phyloP scores from a whole-genome alignment of 192 early-diverging fungal species.

The Coemansia sp. region DNA sequence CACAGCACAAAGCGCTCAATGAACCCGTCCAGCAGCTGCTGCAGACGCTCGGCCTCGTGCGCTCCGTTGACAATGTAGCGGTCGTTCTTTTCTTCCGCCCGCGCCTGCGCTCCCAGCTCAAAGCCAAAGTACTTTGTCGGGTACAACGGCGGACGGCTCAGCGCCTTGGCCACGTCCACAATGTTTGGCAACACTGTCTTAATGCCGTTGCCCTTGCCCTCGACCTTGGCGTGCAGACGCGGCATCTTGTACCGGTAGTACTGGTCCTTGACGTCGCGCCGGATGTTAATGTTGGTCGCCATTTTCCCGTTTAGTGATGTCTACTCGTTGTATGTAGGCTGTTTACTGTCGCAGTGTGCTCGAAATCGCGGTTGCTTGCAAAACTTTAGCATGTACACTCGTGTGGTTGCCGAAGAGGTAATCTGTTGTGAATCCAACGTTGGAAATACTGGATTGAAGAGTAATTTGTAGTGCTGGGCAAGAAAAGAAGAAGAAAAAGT shows the following conservation, averaged over 20 bases:
- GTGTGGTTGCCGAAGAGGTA: neutral
- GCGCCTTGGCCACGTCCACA: conserved; percentile 84
- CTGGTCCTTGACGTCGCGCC: conserved; percentile 84
- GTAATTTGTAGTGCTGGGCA: neutral
- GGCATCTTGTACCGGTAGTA: conserved; percentile 99
- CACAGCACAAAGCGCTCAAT: conserved; percentile 96
- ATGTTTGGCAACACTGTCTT: conserved; percentile 99
- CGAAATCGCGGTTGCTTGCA: conserved; percentile 16
- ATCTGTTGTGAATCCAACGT: neutral
- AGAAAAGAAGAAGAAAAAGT: neutral
- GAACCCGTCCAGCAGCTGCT: conserved; percentile 80
- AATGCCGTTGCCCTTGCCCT: conserved; percentile 99
- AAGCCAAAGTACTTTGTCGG: conserved; percentile 91
- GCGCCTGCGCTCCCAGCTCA: conserved; percentile 93
- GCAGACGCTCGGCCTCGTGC: conserved; percentile 83
- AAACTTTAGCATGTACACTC: conserved; percentile 29
- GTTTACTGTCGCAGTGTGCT: conserved; percentile 6
- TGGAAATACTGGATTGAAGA: neutral
- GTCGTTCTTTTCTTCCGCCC: conserved; percentile 85
- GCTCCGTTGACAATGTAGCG: conserved; percentile 95
- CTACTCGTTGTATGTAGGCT: neutral
- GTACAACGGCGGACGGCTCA: conserved; percentile 83
- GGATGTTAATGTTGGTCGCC: conserved; percentile 77
- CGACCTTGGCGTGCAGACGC: conserved; percentile 78
- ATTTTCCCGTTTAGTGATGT: conserved; percentile 32